A percentile compares a stretch with the other conserved stretches of the same genome.
These are phyloP conservation scores for Bipolaris zeicola DNA, from an alignment of 2,329 filamentous ascomycete species.

Conservation along the genomic window DNA sequence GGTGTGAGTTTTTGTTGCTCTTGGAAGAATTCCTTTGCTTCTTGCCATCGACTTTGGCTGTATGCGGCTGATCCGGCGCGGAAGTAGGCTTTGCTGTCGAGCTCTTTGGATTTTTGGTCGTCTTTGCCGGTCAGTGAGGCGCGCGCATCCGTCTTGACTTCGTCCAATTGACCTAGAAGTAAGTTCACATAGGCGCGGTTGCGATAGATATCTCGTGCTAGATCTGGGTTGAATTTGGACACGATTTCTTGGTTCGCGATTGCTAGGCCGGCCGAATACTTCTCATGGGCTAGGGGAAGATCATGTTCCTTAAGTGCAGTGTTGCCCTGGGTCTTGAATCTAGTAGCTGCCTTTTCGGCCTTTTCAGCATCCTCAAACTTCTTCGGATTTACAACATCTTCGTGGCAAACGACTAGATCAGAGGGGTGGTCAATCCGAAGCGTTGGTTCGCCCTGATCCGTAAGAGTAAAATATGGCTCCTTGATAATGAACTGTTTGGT, in stretches of 20 bases:
- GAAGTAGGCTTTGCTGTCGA: slow-evolving; percentile 54
- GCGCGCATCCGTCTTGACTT: slow-evolving; percentile 39
- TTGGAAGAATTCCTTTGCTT: slow-evolving; percentile 46
- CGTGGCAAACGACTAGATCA: slow-evolving; percentile 53
- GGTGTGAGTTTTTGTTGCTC: slow-evolving; percentile 41
- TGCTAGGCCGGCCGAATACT: slow-evolving; percentile 39
- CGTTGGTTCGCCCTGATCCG: slow-evolving; percentile 50
- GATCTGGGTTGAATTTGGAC: slow-evolving; percentile 20
- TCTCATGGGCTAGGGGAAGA: slow-evolving; percentile 43
- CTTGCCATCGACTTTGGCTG: slow-evolving; percentile 47
- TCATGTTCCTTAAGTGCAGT: slow-evolving; percentile 44
- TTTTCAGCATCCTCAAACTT: slow-evolving; percentile 35
- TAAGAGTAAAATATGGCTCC: slow-evolving; percentile 59
- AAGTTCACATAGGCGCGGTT: slow-evolving; percentile 45
- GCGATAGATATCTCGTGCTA: slow-evolving; percentile 43
- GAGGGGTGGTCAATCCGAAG: slow-evolving; percentile 61
- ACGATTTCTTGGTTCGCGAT: slow-evolving; percentile 28
- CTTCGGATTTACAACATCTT: slow-evolving; percentile 31
- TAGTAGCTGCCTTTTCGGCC: slow-evolving; percentile 38
- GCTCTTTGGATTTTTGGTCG: slow-evolving; percentile 34
- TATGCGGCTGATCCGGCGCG: slow-evolving; percentile 56
- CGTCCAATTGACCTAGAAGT: slow-evolving; percentile 35
- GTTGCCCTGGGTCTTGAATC: slow-evolving; percentile 44
- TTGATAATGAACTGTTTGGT: slow-evolving; percentile 55
- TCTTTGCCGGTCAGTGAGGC: slow-evolving; percentile 32